Conservation (phyloP, 2,329 filamentous ascomycete species). For the Arthrinium puccinioides region DNA sequence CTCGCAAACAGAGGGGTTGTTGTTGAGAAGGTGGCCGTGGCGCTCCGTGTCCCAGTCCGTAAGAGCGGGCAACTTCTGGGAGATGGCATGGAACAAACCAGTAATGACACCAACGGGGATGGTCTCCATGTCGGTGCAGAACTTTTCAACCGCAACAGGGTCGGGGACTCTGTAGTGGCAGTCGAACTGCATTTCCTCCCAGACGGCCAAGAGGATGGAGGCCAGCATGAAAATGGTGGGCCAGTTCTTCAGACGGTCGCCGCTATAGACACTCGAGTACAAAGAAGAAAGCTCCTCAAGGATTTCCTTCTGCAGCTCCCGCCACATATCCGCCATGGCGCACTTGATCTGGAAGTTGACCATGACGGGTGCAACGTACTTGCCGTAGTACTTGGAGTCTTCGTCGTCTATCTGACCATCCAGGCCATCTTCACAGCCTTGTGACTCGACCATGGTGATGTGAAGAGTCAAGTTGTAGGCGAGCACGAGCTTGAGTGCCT, state of each 20-base stretch:
- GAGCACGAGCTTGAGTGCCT: constrained; percentile 88
- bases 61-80: constrained; percentile 88
- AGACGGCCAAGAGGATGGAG: constrained; percentile 85
- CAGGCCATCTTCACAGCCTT: constrained; percentile 70
- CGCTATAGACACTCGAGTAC: constrained; percentile 97
- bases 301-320: constrained; percentile 91
- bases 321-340: constrained; percentile 96
- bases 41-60: constrained; percentile 90
- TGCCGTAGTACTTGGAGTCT: constrained; percentile 80
- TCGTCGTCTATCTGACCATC: constrained; percentile 81
- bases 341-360: constrained; percentile 99
- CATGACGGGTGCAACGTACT: constrained; percentile 92
- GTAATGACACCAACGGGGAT: constrained; percentile 94
- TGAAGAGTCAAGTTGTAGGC: constrained; percentile 94
- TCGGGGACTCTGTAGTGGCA: constrained; percentile 93
- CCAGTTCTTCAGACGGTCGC: constrained; percentile 97
- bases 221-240: constrained; percentile 97
- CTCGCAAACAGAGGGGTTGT: constrained; percentile 86
- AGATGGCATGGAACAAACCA: constrained; percentile 94
- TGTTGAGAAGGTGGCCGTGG: constrained; percentile 84
- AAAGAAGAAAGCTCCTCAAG: constrained; percentile 86
- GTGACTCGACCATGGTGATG: constrained; percentile 88
- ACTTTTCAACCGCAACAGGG: constrained; percentile 77
- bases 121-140: constrained; percentile 94
- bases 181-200: constrained; percentile 99